These are phyloP conservation scores for Penstemon newberryi DNA, from an alignment of 257 asterid genomes.

Conservation along the genomic window DNA sequence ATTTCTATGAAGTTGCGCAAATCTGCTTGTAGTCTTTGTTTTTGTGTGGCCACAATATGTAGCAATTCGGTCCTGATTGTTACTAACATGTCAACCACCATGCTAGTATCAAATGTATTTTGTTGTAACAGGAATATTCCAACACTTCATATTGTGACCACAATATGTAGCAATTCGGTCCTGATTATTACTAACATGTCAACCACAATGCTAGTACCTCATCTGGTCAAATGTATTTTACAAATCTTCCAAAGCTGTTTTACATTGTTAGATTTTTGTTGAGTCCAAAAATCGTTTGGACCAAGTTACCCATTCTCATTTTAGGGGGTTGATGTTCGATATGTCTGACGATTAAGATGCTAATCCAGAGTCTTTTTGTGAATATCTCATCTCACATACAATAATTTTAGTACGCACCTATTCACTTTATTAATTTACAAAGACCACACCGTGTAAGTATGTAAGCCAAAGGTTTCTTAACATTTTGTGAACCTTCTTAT, in stretches of 20 bases:
- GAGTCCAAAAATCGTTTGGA: not conserved
- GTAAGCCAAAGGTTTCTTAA: not conserved
- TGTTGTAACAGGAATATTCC: not conserved
- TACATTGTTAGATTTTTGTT: not conserved
- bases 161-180: not conserved
- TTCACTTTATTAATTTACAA: not conserved
- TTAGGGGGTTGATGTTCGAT: not conserved
- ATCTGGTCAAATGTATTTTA: too few relatives aligned
- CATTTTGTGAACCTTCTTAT: not conserved
- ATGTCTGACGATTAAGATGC: not conserved
- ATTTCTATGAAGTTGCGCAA: slow-evolving; percentile 14
- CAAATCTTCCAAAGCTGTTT: not conserved
- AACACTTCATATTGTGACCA: not conserved
- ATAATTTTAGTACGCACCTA: not conserved
- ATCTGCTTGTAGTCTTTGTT: not conserved
- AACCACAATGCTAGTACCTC: too few relatives aligned
- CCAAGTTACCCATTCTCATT: not conserved
- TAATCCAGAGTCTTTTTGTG: slow-evolving; percentile 2
- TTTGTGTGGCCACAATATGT: not conserved
- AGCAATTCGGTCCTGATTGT: not conserved
- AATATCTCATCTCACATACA: not conserved
- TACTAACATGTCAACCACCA: not conserved
- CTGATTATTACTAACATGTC: too few relatives aligned
- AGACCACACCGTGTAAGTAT: not conserved
- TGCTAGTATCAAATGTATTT: not conserved